Percentiles rank a stretch among this genome's conserved stretches.
These are phyloP conservation scores for Kodamaea suecica DNA, from an alignment of 1,139 yeast species.

Conservation along the genomic window DNA sequence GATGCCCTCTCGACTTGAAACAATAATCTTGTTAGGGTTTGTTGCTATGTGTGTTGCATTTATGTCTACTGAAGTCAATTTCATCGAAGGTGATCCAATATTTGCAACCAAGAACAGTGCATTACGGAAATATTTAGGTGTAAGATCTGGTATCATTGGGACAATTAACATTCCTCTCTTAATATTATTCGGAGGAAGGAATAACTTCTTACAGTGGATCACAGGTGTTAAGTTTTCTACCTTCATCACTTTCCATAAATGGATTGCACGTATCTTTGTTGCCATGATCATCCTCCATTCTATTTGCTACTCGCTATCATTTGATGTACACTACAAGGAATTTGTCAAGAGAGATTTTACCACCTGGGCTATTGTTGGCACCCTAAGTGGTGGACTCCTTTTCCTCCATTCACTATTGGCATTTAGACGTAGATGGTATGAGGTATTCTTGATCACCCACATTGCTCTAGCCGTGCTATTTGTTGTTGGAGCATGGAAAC, in stretches of 20 bases:
- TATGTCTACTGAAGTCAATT: slow-evolving; percentile 18
- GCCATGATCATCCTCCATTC: slow-evolving; percentile 33
- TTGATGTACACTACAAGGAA: slow-evolving; percentile 2
- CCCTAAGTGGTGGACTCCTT: slow-evolving; percentile 33
- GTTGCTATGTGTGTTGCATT: slow-evolving; percentile 7
- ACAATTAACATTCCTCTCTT: slow-evolving; percentile 32
- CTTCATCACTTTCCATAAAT: slow-evolving; percentile 36
- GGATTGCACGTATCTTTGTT: slow-evolving; percentile 35
- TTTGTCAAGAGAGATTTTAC: slow-evolving; percentile 21
- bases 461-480: slow-evolving; percentile 41
- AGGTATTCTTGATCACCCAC: slow-evolving; percentile 39
- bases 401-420: slow-evolving; percentile 34
- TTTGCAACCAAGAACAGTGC: slow-evolving; percentile 18
- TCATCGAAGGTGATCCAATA: slow-evolving; percentile 24
- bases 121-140: slow-evolving; percentile 27
- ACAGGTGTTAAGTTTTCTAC: slow-evolving; percentile 38
- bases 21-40: slow-evolving; percentile 19
- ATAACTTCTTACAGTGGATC: slow-evolving; percentile 42
- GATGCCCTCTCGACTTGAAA: slow-evolving; percentile 17
- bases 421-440: slow-evolving; percentile 44
- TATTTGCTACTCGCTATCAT: slow-evolving; percentile 31
- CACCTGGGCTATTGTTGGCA: slow-evolving; percentile 32
- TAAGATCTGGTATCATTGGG: slow-evolving; percentile 33
- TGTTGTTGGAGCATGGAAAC: slow-evolving; percentile 43
- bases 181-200: slow-evolving; percentile 43